These are phyloP conservation scores for Pythium guiyangense DNA, from an alignment of 352 stramenopile genomes.

Conservation along the genomic window DNA sequence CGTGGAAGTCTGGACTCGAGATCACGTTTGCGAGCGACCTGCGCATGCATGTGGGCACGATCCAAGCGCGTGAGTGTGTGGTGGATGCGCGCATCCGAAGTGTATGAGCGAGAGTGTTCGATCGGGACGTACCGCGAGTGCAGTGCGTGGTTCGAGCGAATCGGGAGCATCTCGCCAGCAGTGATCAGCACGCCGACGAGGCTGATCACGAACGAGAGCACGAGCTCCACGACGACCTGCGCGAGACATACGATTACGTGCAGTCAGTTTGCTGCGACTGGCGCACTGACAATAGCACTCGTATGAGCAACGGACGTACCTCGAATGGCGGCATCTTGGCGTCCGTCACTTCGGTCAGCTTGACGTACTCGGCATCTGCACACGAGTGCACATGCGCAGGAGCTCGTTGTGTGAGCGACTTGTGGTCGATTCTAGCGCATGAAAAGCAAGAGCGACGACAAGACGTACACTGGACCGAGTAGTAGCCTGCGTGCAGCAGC, in stretches of 20 bases:
- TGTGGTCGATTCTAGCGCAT: neutral
- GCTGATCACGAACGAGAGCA: conserved; percentile 60
- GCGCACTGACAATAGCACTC: neutral
- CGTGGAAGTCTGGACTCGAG: conserved; percentile 69
- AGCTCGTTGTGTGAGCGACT: too few species aligned
- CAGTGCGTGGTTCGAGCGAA: conserved; percentile 63
- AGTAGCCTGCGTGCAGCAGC: conserved; percentile 76
- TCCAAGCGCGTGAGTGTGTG: neutral
- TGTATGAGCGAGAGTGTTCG: neutral
- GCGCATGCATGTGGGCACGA: neutral
- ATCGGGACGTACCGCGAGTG: conserved; percentile 42
- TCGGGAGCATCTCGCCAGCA: conserved; percentile 63
- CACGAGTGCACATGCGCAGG: neutral
- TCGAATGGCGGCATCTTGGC: conserved; percentile 59
- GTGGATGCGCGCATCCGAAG: too few species aligned
- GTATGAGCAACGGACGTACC: conserved; percentile 18
- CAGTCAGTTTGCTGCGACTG: neutral
- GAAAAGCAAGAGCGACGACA: neutral
- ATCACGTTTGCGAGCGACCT: conserved; percentile 65
- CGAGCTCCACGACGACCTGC: conserved; percentile 69
- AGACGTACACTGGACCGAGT: conserved; percentile 71
- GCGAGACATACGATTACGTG: neutral
- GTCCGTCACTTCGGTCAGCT: conserved; percentile 66
- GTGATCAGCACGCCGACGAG: conserved; percentile 66
- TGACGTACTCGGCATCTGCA: conserved; percentile 76